Evolutionary conservation across 2,329 filamentous ascomycete species (phyloP), one percentile per base, ranked within the genome.

Genomic region (Chaetothyriales sp.): DNA sequence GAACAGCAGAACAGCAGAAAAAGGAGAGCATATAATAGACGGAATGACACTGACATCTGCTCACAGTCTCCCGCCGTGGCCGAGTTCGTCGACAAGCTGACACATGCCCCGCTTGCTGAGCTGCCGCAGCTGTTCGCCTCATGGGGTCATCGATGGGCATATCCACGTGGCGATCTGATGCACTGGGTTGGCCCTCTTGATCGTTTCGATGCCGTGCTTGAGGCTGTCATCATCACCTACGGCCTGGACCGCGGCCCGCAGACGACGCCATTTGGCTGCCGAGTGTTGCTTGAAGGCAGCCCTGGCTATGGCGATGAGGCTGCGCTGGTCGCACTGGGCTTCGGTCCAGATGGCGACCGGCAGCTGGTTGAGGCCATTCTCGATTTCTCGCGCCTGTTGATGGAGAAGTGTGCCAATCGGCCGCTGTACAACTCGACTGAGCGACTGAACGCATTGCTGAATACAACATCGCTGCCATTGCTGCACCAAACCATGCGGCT

Each of bases 161-260:
- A 96, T 63, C 90, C 90, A 42, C 80, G 90, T 65, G 93, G 92
- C 54, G 92, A 98, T 66, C 73, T 96, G 26, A 96, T 96, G 65
- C 90, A 98, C 73, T 98, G 93, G 93, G 95, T 98, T 59, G 83
- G 86, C 25, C 77, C 95, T 20, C 71, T 98, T 53, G 94, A 98
- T 67, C 83, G 88, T 52, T 96, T 98, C 67, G 92, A 98, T 68
- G 79, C 78, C 62, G 81, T 96, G 57, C 72, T 98, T 43, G 86
- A 94, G 60, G 73, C 79, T 42, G 88, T 94, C 65, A 87, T 82
- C 66, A 75, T 78, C 51, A 81, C 80, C 57, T 98, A 98, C 70
- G 80, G 80, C 55, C 73, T 98, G 51, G 79, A 80, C 54, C 77
- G 83, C 52, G 87, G 86, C 0, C 87, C 88, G 1, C 93, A 98